These are phyloP conservation scores for Diaporthe sp. DNA, from an alignment of 2,329 filamentous ascomycete genomes.

Conservation along the genomic window DNA sequence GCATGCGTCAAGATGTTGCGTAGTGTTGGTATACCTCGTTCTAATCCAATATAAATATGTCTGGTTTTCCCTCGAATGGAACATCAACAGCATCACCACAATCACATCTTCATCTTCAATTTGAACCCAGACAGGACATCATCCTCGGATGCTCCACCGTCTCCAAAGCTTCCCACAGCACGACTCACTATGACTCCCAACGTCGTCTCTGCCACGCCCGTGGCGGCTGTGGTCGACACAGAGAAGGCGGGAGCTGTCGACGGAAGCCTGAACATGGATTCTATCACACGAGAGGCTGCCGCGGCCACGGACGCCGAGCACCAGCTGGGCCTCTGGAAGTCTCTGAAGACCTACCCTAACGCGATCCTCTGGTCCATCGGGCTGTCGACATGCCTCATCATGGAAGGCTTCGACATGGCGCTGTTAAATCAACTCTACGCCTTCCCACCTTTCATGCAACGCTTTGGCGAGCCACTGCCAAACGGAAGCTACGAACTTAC, in stretches of 20 bases:
- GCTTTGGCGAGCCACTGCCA: slow-evolving; percentile 55
- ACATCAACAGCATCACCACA: background rate
- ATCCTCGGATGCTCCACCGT: background rate
- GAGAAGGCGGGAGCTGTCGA: slow-evolving; percentile 6
- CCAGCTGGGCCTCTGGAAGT: slow-evolving; percentile 56
- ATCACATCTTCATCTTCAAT: background rate
- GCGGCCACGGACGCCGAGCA: slow-evolving; percentile 50
- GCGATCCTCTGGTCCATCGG: slow-evolving; percentile 63
- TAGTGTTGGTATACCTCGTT: background rate
- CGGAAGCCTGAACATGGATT: slow-evolving; percentile 16
- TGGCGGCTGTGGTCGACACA: slow-evolving; percentile 5
- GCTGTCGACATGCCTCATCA: slow-evolving; percentile 61
- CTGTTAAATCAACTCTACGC: slow-evolving; percentile 64
- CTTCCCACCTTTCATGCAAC: slow-evolving; percentile 59
- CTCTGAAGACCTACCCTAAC: slow-evolving; percentile 59
- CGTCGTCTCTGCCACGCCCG: slow-evolving; percentile 15
- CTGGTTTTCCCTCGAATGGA: background rate
- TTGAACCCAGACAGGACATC: background rate
- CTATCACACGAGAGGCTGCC: slow-evolving; percentile 18
- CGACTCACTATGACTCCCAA: background rate
- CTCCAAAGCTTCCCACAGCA: background rate
- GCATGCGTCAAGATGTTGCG: slow-evolving; percentile 6
- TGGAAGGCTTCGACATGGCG: slow-evolving; percentile 67
- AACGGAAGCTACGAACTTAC: slow-evolving; percentile 45
- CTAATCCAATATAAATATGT: slow-evolving; percentile 12